These are phyloP conservation scores for Naematelia aurantialba DNA, from an alignment of 768 basidiomycete genomes.

Conservation along the genomic window DNA sequence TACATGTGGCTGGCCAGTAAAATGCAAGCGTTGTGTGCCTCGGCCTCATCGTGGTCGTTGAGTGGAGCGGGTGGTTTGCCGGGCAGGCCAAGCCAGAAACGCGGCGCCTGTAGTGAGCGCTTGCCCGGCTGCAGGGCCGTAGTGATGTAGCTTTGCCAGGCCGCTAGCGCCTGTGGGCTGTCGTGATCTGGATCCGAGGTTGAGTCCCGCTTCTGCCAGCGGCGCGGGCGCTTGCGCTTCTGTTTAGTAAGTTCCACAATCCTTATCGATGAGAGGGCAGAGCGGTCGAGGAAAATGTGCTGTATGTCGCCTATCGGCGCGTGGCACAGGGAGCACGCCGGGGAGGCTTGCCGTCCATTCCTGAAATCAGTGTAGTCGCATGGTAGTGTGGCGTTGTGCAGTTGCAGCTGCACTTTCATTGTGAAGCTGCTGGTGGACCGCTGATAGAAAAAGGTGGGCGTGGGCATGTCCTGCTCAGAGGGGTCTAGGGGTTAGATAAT, in stretches of 20 bases:
- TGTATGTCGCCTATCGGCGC: not conserved
- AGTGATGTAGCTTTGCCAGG: not conserved
- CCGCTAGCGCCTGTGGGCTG: not conserved
- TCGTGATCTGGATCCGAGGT: not conserved
- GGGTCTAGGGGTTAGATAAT: too few relatives aligned
- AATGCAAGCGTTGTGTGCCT: not conserved
- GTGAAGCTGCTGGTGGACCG: not conserved
- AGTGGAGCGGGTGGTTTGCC: not conserved
- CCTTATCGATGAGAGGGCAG: not conserved
- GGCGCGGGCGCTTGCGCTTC: not conserved
- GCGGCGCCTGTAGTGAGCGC: not conserved
- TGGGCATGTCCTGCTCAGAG: not conserved
- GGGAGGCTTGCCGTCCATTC: not conserved
- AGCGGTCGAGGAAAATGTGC: not conserved
- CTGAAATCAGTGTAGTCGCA: not conserved
- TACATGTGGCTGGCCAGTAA: not conserved
- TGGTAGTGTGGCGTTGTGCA: not conserved
- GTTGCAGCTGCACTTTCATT: not conserved
- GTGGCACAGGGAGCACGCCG: not conserved
- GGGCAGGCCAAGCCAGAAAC: not conserved
- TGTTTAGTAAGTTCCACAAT: not conserved
- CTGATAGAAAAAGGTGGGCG: not conserved
- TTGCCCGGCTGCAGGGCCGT: too few relatives aligned
- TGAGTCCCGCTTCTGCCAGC: not conserved
- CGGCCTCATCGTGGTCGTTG: not conserved